A percentile compares a stretch with the other conserved stretches of the same genome.
Conservation (phyloP, 495 filamentous ascomycete species). For the Cladorrhinum samala region DNA sequence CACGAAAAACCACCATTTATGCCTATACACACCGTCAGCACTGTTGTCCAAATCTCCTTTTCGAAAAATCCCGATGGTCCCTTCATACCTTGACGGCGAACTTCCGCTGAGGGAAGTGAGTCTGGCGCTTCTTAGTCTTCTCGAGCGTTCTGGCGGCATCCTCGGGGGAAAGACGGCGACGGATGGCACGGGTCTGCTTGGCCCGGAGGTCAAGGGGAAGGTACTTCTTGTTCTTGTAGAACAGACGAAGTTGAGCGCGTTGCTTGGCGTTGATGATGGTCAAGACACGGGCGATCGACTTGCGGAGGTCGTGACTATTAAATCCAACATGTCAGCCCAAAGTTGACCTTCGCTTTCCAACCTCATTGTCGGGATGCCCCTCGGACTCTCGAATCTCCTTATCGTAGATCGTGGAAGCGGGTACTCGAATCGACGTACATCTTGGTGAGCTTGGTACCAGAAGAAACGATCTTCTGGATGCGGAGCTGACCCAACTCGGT, state of each 20-base stretch:
- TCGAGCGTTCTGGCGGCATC: slow-evolving; percentile 74
- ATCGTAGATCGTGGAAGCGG: slow-evolving; percentile 1
- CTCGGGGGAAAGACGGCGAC: slow-evolving; percentile 82
- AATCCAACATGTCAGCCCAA: slow-evolving; percentile 15
- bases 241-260: slow-evolving; percentile 91
- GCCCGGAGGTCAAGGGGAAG: slow-evolving; percentile 91
- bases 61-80: not conserved
- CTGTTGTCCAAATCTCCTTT: not conserved
- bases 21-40: slow-evolving; percentile 23
- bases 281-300: slow-evolving; percentile 95
- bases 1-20: slow-evolving; percentile 22
- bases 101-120: slow-evolving; percentile 97
- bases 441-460: slow-evolving; percentile 88
- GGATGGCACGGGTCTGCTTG: slow-evolving; percentile 94
- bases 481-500: slow-evolving; percentile 86
- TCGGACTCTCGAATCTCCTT: not conserved
- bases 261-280: slow-evolving; percentile 99
- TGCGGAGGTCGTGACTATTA: slow-evolving; percentile 91
- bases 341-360: slow-evolving; percentile 5
- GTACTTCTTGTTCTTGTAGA: slow-evolving; percentile 99
- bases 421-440: slow-evolving; percentile 61
- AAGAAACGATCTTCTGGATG: slow-evolving; percentile 94
- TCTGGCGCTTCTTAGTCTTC: slow-evolving; percentile 88
- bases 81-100: slow-evolving; percentile 88
- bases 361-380: not conserved